phyloP scores from a whole-genome alignment of 495 filamentous ascomycete genomes.

The Penicillium maclennaniae region DNA sequence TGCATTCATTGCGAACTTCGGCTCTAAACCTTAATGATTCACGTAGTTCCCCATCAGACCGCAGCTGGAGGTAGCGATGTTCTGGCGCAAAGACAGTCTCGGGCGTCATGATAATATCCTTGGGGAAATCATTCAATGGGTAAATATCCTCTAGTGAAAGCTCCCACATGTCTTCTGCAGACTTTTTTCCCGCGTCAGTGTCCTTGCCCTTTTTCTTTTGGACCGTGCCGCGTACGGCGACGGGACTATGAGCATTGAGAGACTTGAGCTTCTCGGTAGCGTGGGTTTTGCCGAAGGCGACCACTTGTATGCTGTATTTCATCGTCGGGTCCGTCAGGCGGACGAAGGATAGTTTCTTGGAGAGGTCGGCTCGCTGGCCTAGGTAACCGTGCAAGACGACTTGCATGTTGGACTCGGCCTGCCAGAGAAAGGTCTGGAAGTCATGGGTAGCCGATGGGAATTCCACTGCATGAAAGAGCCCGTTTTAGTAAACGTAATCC shows the following conservation, averaged over 20 bases:
- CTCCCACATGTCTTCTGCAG: slow-evolving; percentile 47
- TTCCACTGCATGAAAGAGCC: slow-evolving; percentile 35
- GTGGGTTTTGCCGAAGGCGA: slow-evolving; percentile 44
- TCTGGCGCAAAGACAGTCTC: slow-evolving; percentile 68
- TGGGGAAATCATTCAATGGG: slow-evolving; percentile 70
- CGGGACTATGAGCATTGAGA: slow-evolving; percentile 48
- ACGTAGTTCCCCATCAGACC: slow-evolving; percentile 60
- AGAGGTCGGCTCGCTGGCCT: slow-evolving; percentile 55
- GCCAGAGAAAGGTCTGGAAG: slow-evolving; percentile 41
- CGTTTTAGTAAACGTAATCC: slow-evolving; percentile 7
- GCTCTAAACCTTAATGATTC: slow-evolving; percentile 60
- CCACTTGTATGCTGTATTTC: slow-evolving; percentile 47
- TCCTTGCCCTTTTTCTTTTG: slow-evolving; percentile 40
- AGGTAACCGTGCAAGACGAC: slow-evolving; percentile 74
- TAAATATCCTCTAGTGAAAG: slow-evolving; percentile 60
- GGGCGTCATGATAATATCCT: slow-evolving; percentile 67
- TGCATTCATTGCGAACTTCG: slow-evolving; percentile 46
- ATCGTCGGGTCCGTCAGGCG: slow-evolving; percentile 52
- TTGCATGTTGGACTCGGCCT: slow-evolving; percentile 39
- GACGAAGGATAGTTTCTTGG: slow-evolving; percentile 66
- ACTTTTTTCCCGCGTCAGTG: slow-evolving; percentile 18
- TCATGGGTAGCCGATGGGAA: slow-evolving; percentile 50
- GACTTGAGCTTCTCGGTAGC: slow-evolving; percentile 45
- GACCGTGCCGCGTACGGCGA: slow-evolving; percentile 47
- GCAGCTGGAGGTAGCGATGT: slow-evolving; percentile 79